Conservation (phyloP, 495 filamentous ascomycete species). For the Tuber indicum region DNA sequence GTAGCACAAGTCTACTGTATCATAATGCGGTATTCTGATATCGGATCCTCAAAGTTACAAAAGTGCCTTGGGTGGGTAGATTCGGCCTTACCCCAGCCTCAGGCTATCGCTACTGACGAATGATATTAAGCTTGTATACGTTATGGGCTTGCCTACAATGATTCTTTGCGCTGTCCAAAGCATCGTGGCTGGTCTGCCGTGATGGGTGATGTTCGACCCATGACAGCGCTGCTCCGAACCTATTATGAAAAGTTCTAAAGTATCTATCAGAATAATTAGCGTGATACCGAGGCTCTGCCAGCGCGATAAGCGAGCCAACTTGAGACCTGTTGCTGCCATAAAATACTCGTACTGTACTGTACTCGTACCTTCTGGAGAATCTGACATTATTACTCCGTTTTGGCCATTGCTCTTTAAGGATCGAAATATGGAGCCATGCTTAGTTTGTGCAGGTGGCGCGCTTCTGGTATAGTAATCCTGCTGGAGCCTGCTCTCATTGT, state of each 20-base stretch:
- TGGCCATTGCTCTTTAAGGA: neutral
- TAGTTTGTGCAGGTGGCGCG: too few relatives aligned
- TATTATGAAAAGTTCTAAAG: too few relatives aligned
- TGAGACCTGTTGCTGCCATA: too few relatives aligned
- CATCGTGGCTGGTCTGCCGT: neutral
- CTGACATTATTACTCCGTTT: neutral
- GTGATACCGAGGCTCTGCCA: neutral
- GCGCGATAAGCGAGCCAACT: neutral
- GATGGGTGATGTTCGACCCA: neutral
- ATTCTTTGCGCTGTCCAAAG: too few relatives aligned
- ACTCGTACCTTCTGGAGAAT: neutral
- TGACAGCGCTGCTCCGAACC: too few relatives aligned
- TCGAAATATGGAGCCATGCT: neutral
- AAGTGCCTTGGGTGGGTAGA: too few relatives aligned
- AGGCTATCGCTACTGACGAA: neutral
- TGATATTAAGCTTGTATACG: neutral
- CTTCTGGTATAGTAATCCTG: neutral
- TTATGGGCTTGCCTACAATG: too few relatives aligned
- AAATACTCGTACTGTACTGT: too few relatives aligned
- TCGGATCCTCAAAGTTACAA: too few relatives aligned
- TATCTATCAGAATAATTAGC: too few relatives aligned
- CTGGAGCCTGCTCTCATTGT: neutral
- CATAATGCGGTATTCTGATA: too few relatives aligned
- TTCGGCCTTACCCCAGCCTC: neutral
- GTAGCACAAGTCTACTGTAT: too few relatives aligned